Percentiles rank a stretch among this genome's conserved stretches.
Conservation (phyloP, 192 early-diverging fungal species). For the Coemansia sp. region DNA sequence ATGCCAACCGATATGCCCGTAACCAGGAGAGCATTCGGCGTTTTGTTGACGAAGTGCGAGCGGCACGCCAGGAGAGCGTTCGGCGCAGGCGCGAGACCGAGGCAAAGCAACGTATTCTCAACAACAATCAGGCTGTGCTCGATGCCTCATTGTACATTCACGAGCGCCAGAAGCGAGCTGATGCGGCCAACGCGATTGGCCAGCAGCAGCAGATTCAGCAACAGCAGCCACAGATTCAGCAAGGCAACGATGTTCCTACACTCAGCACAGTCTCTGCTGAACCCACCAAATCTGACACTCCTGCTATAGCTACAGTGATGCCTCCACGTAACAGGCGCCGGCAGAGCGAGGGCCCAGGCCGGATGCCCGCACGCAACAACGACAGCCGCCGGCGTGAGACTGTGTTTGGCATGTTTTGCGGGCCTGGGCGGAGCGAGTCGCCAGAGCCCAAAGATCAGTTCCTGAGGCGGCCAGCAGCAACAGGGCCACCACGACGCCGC, state of each 20-base stretch:
- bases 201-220: conserved; percentile 3
- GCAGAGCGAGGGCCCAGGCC: conserved; percentile 7
- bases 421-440: conserved; percentile 1
- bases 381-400: conserved; percentile 28
- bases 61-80: conserved; percentile 22
- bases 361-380: background rate
- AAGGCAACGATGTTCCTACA: conserved; percentile 10
- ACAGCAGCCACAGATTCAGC: background rate
- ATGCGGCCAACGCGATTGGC: background rate
- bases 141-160: conserved; percentile 45
- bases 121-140: conserved; percentile 38
- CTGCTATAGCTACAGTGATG: conserved; percentile 2
- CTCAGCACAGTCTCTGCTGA: conserved; percentile 1
- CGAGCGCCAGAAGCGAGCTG: conserved; percentile 34
- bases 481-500: background rate
- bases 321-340: conserved; percentile 8
- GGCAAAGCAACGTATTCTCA: conserved; percentile 18
- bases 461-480: background rate
- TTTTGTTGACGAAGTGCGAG: conserved; percentile 44
- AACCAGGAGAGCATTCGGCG: conserved; percentile 39
- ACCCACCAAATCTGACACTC: background rate
- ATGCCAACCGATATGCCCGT: conserved; percentile 22
- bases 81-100: conserved; percentile 28
- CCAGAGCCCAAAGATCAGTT: background rate
- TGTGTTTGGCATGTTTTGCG: conserved; percentile 43